Evolutionary conservation across 306 rosid genomes (phyloP).

Genomic region (Pyrus communis): DNA sequence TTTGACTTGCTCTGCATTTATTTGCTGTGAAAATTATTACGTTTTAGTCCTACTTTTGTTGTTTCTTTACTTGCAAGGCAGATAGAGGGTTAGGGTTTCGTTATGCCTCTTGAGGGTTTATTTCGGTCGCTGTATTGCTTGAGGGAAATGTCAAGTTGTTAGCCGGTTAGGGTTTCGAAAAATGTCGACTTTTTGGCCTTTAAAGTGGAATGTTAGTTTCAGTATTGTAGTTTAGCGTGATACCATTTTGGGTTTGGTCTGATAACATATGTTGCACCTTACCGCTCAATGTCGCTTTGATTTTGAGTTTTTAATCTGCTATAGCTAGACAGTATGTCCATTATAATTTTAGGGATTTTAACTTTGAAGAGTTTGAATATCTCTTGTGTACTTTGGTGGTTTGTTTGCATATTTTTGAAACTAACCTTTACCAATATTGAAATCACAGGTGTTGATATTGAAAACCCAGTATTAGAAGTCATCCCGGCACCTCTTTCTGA

Average conservation of each 20-base stretch:
- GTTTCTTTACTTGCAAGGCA: background rate
- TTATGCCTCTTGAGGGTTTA: background rate
- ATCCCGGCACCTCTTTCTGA: background rate
- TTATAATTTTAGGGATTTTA: background rate
- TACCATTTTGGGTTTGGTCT: background rate
- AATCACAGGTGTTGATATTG: constrained; percentile 50
- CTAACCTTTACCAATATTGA: background rate
- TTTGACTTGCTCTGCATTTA: background rate
- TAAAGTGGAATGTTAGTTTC: background rate
- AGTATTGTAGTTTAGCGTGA: background rate
- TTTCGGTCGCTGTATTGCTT: background rate
- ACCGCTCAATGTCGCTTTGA: background rate
- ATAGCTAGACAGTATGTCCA: background rate
- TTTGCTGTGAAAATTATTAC: background rate
- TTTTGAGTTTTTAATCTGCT: background rate
- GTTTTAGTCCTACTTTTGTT: background rate
- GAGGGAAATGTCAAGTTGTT: background rate
- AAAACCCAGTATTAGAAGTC: constrained; percentile 39
- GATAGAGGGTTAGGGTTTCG: background rate
- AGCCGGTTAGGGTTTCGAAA: background rate
- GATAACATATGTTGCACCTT: background rate
- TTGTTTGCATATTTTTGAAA: background rate
- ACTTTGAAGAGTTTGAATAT: background rate
- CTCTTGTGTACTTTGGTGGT: background rate
- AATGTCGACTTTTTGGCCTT: background rate